Conservation (phyloP, 768 basidiomycete genomes). For the Amanita fuliginea region DNA sequence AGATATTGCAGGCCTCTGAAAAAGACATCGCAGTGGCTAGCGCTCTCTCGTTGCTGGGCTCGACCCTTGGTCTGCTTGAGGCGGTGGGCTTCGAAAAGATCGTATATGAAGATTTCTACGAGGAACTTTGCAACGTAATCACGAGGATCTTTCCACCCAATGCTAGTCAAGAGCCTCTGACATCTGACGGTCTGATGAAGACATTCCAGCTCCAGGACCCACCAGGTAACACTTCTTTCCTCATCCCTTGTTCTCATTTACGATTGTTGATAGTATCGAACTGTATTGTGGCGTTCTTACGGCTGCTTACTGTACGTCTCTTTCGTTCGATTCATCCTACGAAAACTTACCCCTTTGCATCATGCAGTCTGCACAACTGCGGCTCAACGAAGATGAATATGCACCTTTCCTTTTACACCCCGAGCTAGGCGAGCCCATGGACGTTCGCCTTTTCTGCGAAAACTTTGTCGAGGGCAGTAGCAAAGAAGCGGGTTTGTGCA, state of each 20-base stretch:
- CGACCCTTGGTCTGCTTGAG: conserved; percentile 39
- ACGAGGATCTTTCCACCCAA: conserved; percentile 28
- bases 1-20: conserved; percentile 42
- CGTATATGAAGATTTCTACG: conserved; percentile 70
- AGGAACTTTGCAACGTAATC: conserved; percentile 45
- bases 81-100: conserved; percentile 51
- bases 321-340: not conserved
- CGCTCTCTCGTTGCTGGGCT: conserved; percentile 40
- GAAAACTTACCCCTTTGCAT: not conserved
- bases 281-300: conserved; percentile 68
- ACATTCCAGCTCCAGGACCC: conserved; percentile 36
- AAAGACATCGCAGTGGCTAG: conserved; percentile 32
- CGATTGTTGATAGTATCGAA: conserved; percentile 38
- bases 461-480: conserved; percentile 68
- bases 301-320: conserved; percentile 53
- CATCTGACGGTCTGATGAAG: conserved; percentile 27
- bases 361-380: conserved; percentile 60
- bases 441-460: conserved; percentile 59
- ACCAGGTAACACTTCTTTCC: conserved; percentile 21
- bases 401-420: conserved; percentile 69
- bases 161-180: conserved; percentile 22
- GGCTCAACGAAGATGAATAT: conserved; percentile 47
- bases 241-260: not conserved
- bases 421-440: conserved; percentile 48
- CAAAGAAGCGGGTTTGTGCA: conserved; percentile 57